phyloP scores from a whole-genome alignment of 768 basidiomycete species.

The Hericium erinaceus region DNA sequence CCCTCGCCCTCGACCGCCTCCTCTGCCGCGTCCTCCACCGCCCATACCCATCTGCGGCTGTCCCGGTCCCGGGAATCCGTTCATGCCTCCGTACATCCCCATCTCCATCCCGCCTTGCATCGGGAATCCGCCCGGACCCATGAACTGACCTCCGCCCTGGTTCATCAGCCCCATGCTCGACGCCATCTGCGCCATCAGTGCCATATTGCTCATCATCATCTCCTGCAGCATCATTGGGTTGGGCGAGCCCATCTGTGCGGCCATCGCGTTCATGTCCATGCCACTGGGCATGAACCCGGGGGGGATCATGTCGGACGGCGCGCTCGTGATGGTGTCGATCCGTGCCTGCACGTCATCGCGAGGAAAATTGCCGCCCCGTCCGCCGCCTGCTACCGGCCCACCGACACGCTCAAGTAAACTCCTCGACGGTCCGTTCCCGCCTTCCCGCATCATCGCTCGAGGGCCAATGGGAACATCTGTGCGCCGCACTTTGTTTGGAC shows the following conservation, averaged over 20 bases:
- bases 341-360: slow-evolving; percentile 68
- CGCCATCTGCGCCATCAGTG: slow-evolving; percentile 90
- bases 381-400: background rate
- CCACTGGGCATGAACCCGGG: slow-evolving; percentile 22
- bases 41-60: slow-evolving; percentile 26
- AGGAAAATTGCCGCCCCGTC: background rate
- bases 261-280: slow-evolving; percentile 60
- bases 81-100: slow-evolving; percentile 31
- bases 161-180: slow-evolving; percentile 72
- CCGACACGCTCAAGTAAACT: slow-evolving; percentile 83
- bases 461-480: slow-evolving; percentile 79
- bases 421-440: slow-evolving; percentile 26
- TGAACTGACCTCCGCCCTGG: slow-evolving; percentile 46
- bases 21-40: slow-evolving; percentile 31
- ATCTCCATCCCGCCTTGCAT: slow-evolving; percentile 46
- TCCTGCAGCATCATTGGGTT: slow-evolving; percentile 76
- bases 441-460: slow-evolving; percentile 58
- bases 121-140: slow-evolving; percentile 44
- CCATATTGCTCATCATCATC: slow-evolving; percentile 89
- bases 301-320: slow-evolving; percentile 40
- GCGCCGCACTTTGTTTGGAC: slow-evolving; percentile 57
- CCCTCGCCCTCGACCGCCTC: slow-evolving; percentile 20
- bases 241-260: slow-evolving; percentile 26
- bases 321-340: slow-evolving; percentile 68
- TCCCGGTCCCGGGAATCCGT: slow-evolving; percentile 14